These are phyloP conservation scores for Nymphaea thermarum DNA, from an alignment of 164 flowering plant genomes.

Conservation along the genomic window DNA sequence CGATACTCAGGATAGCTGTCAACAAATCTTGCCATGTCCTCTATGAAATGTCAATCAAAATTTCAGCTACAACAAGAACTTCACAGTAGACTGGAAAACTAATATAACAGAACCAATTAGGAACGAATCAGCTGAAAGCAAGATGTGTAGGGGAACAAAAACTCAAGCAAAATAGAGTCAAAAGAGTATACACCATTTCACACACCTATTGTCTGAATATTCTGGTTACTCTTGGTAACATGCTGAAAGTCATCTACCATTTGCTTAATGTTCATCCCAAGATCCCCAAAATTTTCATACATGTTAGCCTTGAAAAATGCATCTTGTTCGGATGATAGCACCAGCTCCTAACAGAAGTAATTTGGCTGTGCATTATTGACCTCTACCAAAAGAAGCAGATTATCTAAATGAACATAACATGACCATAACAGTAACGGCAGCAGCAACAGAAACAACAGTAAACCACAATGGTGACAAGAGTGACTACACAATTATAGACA, in stretches of 20 bases:
- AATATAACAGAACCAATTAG: no score
- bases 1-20: conserved; percentile 94
- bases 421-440: no score
- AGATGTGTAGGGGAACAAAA: no score
- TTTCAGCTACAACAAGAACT: neutral
- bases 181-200: neutral
- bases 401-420: no score
- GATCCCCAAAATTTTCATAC: conserved; percentile 98
- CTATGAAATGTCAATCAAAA: conserved; percentile 33
- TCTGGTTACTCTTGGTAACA: conserved; percentile 86
- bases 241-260: conserved; percentile 99
- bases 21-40: conserved; percentile 98
- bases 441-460: no score
- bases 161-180: no score
- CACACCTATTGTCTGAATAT: conserved; percentile 83
- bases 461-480: no score
- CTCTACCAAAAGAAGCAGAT: no score
- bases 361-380: no score
- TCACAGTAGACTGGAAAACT: no score
- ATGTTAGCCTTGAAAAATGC: conserved; percentile 83
- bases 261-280: conserved; percentile 88
- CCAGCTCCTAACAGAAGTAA: conserved; percentile 63
- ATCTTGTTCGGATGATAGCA: conserved; percentile 89
- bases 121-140: no score
- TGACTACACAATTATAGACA: no score